phyloP scores from a whole-genome alignment of 306 rosid genomes.

The Trifolium repens region DNA sequence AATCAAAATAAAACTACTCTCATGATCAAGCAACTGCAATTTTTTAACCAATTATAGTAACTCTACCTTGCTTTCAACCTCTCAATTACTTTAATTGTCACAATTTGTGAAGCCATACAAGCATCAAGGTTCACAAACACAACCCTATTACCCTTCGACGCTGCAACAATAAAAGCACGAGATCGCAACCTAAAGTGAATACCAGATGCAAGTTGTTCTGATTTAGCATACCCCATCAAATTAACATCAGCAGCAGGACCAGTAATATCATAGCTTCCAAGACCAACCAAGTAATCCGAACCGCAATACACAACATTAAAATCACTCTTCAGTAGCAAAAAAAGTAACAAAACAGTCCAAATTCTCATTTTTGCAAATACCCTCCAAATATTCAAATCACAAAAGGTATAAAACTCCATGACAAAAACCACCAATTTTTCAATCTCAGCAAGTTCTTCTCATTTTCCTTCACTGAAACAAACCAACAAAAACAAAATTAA shows the following conservation, averaged over 20 bases:
- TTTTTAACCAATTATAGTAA: slow-evolving; percentile 9
- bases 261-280: slow-evolving; percentile 91
- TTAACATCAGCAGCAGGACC: slow-evolving; percentile 98
- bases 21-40: slow-evolving; percentile 13
- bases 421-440: slow-evolving; percentile 16
- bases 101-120: slow-evolving; percentile 90
- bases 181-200: slow-evolving; percentile 83
- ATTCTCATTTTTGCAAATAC: slow-evolving; percentile 31
- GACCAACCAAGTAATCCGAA: slow-evolving; percentile 76
- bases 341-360: slow-evolving; percentile 42
- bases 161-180: slow-evolving; percentile 80
- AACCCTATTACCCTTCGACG: slow-evolving; percentile 70
- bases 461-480: slow-evolving; percentile 47
- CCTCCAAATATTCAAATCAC: slow-evolving; percentile 35
- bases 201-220: slow-evolving; percentile 72
- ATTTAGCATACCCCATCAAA: slow-evolving; percentile 93
- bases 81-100: slow-evolving; percentile 76
- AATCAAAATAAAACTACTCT: slow-evolving; percentile 15
- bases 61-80: slow-evolving; percentile 78
- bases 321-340: slow-evolving; percentile 43
- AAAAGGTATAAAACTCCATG: slow-evolving; percentile 41
- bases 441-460: slow-evolving; percentile 46
- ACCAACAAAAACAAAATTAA: slow-evolving; percentile 10
- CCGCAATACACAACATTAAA: slow-evolving; percentile 46
- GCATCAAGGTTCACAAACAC: slow-evolving; percentile 96